Evolutionary conservation across 805 yeast genomes (phyloP), one percentile per base, ranked within the genome.

Genomic region (Kuraishia capsulata): DNA sequence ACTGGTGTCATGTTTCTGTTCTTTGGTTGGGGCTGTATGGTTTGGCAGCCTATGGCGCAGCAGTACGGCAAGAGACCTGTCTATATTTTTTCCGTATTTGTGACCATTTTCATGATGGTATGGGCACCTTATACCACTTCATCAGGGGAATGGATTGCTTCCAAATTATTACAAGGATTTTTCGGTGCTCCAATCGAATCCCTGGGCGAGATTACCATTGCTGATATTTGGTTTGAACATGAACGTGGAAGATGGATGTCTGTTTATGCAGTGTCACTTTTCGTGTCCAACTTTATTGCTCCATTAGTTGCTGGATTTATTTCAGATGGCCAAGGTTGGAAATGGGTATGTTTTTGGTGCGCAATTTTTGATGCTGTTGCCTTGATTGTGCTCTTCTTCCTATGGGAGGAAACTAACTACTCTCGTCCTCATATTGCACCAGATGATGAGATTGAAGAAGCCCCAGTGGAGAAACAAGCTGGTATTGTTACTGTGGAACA

Each of bases 231-330:
- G 44, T 67, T 65, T 43, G 61, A 59, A 41, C 69, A 67, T 42
- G 63, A 65, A 43, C 44, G 62, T 33, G 60, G 62, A 3, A 42
- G 45, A 13, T 55, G 52, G 16, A 45, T 62, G 52, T 53, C 56
- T 14, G 37, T 68, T 14, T 72, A 71, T 48, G 69, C 69, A 39
- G 44, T 65, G 39, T 67, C 75, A 20, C 57, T 75, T 11, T 55
- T 71, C 19, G 61, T 58, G n/a, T 71, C 74, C 10, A 65, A 72
- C n/a, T 72, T 52, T 42, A 48, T 71, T 39, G 76, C 76, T 4
- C 77, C 78, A 2, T 53, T 73, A 37, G 62, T 72, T 26, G 74
- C 75, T 11, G 76, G 76, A 13, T 68, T 67, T 43, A 67, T 73
- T 39, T 58, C 64, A n/a, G 57, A 61, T 29, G 62, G 64, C 34